Evolutionary conservation across 2,329 filamentous ascomycete genomes (phyloP), one percentile per base, ranked within the genome.

Genomic region (Chaetomium globosum): DNA sequence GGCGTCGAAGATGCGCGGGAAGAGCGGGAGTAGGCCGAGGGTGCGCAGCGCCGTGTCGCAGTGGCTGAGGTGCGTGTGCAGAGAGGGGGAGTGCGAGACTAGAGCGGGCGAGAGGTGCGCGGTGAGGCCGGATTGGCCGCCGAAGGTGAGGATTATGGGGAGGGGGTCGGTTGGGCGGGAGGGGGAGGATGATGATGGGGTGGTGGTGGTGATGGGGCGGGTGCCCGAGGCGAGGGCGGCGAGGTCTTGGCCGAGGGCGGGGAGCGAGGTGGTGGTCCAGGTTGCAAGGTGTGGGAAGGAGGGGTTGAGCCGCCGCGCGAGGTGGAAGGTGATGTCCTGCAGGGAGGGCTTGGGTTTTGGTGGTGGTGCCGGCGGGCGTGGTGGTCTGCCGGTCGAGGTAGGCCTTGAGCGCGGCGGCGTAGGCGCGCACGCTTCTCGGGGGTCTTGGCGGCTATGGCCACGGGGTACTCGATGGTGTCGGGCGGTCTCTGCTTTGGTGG

Each of bases 1-100:
- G 0, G 59, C 43, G 19, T 71, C 36, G 62, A 79, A 79, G n/a
- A 80, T 73, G 5, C 36, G 63, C 0, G 77, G 77, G 51, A 68
- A 74, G 30, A 80, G 74, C 60, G 70, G 72, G 0, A 26, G 63
- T 1, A 66, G 19, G 0, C 75, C 75, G 0, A 73, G 60, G 0
- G 64, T 61, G 2, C 7, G 28, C 10, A 52, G 21, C 1, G 63
- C 55, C 0, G 10, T n/a, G 33, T 76, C 65, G 61, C 69, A 71
- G 0, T 63, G 51, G 43, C 74, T 66, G 0, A 77, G 59, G 53
- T 76, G 67, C 0, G 39, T 28, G 0, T 71, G 72, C 0, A 80
- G 54, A 0, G 76, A 5, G 0, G 31, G 21, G 30, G 55, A 39
- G 36, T 19, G 36, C 12, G 16, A 12, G 12, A 39, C 36, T 12